Evolutionary conservation across 1,284 basidiomycete species (phyloP).

Genomic region (Rhodotorula sp.): DNA sequence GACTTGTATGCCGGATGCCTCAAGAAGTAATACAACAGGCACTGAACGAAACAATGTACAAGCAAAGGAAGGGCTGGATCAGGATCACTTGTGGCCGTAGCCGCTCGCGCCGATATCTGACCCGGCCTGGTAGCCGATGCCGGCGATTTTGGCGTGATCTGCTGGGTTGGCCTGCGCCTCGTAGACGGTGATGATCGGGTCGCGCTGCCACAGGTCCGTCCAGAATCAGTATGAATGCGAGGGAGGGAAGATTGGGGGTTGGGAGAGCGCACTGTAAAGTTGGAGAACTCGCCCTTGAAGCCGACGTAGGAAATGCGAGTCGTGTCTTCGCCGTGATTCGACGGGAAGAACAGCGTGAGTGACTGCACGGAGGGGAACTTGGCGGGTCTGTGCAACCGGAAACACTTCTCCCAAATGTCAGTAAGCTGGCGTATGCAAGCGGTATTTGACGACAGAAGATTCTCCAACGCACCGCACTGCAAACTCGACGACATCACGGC

Average conservation of each 20-base stretch:
- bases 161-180: constrained; percentile 45
- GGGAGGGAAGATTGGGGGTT: background rate
- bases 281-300: constrained; percentile 43
- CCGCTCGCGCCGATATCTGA: constrained; percentile 1
- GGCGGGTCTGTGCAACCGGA: constrained; percentile 38
- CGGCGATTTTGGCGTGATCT: constrained; percentile 43
- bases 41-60: background rate
- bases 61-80: background rate
- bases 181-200: constrained; percentile 43
- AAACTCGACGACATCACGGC: constrained; percentile 40
- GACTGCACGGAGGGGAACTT: constrained; percentile 40
- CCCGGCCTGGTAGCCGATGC: constrained; percentile 20
- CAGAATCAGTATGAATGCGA: background rate
- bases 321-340: constrained; percentile 43
- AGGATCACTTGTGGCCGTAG: constrained; percentile 1
- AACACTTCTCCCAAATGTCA: no score
- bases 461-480: constrained; percentile 36
- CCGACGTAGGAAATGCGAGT: constrained; percentile 44
- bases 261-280: constrained; percentile 20
- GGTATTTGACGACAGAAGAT: background rate
- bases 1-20: no score
- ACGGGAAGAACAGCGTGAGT: constrained; percentile 46
- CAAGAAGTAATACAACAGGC: background rate
- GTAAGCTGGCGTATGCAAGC: no score
- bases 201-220: constrained; percentile 9